Base-by-base conservation (phyloP, 148 eudicot species). In the Chenopodium album region DNA sequence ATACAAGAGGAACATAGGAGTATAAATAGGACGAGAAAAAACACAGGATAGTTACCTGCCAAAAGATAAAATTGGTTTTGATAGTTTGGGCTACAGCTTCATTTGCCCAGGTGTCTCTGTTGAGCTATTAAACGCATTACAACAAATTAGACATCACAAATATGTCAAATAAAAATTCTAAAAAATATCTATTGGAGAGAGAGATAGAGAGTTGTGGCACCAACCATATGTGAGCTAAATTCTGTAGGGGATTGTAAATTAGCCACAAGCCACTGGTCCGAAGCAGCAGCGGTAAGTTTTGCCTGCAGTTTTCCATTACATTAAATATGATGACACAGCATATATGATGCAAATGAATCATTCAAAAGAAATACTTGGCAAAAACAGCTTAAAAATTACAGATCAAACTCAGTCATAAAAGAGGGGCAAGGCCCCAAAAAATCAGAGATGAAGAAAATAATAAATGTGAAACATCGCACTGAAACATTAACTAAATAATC, bases 31-130 rank as follows among this genome's bases (percentile, higher is more conserved):
- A 23, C 23, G 22, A 68, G 20, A 50, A 69, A 67, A 76, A 20
- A 46, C 26, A 62, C 32, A 65, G 66, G 32, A 78, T 22, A 74
- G 76, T 62, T 28, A 88, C 99, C 96, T 97, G 99, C 99, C 99
- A 96, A 83, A 96, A 96, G 87, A 96, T 88, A 79, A 96, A 94
- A 86, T 94, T 92, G 73, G 89, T 88, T 76, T 89, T 91, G 87
- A 96, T 92, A 67, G 95, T 94, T 87, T 96, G 98, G 76, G 97
- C 91, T 80, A 92, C 94, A 87, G 97, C 97, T 82, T 96, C 99
- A 90, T 96, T 94, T 50, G 94, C 97, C 99, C 99, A 96, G 77
- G 99, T 96, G 85, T 94, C 99, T 44, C 99, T 92, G 82, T 96
- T 96, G 75, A 96, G 95, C 99, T 96, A 56, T 84, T 82, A 89